A percentile compares a stretch with the other conserved stretches of the same genome.
Conservation (phyloP, 2,329 filamentous ascomycete genomes). For the Penicillium vulpinum region DNA sequence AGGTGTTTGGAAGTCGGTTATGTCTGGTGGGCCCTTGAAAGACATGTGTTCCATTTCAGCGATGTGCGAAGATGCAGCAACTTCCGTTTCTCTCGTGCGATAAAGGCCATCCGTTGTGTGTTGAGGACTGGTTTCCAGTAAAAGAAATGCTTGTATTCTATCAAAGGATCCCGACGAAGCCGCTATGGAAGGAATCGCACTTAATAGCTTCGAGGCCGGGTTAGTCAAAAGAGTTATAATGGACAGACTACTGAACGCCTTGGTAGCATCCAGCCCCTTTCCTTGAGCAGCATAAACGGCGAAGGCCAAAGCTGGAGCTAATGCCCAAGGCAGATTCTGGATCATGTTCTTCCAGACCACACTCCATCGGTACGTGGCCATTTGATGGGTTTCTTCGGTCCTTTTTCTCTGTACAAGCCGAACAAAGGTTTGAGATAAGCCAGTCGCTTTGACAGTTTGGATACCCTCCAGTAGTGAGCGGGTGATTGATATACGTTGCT, state of each 20-base stretch:
- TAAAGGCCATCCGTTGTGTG: rapidly evolving
- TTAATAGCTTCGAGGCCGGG: not conserved
- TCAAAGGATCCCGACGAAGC: not conserved
- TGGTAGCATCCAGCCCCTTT: not conserved
- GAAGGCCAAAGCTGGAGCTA: not conserved
- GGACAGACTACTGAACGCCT: not conserved
- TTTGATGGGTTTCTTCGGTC: not conserved
- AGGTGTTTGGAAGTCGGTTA: not conserved
- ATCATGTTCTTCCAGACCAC: not conserved
- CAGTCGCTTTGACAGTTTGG: not conserved
- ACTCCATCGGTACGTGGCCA: not conserved
- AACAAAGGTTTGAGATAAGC: not conserved
- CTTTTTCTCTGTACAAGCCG: not conserved
- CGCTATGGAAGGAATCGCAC: not conserved
- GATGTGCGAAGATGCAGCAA: not conserved
- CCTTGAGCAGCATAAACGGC: not conserved
- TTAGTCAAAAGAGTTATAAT: not conserved
- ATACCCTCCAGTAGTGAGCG: not conserved
- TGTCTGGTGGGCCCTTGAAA: not conserved
- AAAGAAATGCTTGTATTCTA: not conserved
- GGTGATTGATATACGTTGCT: not conserved
- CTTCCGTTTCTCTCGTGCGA: not conserved
- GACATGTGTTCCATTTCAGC: not conserved
- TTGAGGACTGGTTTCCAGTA: not conserved
- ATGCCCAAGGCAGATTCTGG: not conserved